Conservation (phyloP, 495 filamentous ascomycete genomes). For the Apiosordaria backusii region DNA sequence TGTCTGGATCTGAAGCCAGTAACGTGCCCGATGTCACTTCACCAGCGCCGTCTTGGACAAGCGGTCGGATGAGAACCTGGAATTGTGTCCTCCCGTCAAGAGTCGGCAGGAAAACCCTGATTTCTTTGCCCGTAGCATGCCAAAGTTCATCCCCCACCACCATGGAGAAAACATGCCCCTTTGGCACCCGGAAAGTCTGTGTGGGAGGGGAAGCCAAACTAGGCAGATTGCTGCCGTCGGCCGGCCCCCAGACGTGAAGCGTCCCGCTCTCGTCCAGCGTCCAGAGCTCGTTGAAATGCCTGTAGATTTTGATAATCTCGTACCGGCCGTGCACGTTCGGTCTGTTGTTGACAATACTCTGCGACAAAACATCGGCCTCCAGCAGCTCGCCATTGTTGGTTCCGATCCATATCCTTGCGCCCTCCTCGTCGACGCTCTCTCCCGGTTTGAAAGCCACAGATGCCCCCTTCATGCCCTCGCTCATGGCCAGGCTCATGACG, state of each 20-base stretch:
- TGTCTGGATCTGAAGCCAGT: constrained; percentile 68
- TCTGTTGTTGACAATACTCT: constrained; percentile 62
- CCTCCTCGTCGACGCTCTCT: constrained; percentile 69
- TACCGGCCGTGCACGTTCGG: constrained; percentile 70
- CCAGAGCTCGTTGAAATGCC: constrained; percentile 89
- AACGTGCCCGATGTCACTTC: constrained; percentile 85
- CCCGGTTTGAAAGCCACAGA: constrained; percentile 84
- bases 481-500: constrained; percentile 74
- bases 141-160: constrained; percentile 76
- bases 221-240: constrained; percentile 66
- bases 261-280: constrained; percentile 88
- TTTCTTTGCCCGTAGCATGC: constrained; percentile 84
- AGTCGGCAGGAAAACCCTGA: constrained; percentile 77
- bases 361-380: constrained; percentile 74
- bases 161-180: constrained; percentile 83
- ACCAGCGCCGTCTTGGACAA: constrained; percentile 63
- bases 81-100: constrained; percentile 62
- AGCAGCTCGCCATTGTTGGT: constrained; percentile 81
- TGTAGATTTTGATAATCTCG: constrained; percentile 82
- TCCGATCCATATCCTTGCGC: constrained; percentile 83
- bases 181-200: constrained; percentile 66
- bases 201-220: constrained; percentile 63
- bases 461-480: constrained; percentile 72
- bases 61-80: constrained; percentile 64
- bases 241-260: constrained; percentile 77